A percentile compares a stretch with the other conserved stretches of the same genome.
Conservation (phyloP, 78 protist genomes). For the Dictyostelium firmibasis region DNA sequence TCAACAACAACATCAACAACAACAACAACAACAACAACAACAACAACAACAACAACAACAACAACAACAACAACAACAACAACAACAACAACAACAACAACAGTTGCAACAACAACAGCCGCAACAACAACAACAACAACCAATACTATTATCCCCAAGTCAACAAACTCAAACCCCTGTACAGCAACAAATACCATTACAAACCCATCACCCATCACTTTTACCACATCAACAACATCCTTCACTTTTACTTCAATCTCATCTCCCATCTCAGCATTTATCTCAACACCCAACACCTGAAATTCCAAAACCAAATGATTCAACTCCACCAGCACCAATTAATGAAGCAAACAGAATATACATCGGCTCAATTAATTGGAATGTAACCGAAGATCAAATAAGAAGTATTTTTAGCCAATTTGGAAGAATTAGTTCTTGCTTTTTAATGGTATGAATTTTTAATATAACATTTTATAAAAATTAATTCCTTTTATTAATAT, state of each 20-base stretch:
- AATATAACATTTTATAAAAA: too few species aligned
- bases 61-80: too few species aligned
- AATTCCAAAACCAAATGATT: neutral
- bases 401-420: slow-evolving; percentile 23
- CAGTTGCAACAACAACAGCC: neutral
- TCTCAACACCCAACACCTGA: neutral
- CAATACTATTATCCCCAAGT: neutral
- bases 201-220: neutral
- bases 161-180: neutral
- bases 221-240: neutral
- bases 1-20: neutral
- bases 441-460: neutral
- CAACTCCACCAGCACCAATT: neutral
- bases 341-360: slow-evolving; percentile 42
- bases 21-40: neutral
- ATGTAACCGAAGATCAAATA: slow-evolving; percentile 59
- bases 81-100: neutral
- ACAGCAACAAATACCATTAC: neutral
- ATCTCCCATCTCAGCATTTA: neutral
- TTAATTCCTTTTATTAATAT: neutral
- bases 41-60: neutral
- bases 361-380: slow-evolving; percentile 70
- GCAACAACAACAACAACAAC: neutral
- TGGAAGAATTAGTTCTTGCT: slow-evolving; percentile 55
- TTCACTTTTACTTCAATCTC: neutral